Conservation (phyloP, 2,329 filamentous ascomycete species). For the Domatiomyces catenatus region DNA sequence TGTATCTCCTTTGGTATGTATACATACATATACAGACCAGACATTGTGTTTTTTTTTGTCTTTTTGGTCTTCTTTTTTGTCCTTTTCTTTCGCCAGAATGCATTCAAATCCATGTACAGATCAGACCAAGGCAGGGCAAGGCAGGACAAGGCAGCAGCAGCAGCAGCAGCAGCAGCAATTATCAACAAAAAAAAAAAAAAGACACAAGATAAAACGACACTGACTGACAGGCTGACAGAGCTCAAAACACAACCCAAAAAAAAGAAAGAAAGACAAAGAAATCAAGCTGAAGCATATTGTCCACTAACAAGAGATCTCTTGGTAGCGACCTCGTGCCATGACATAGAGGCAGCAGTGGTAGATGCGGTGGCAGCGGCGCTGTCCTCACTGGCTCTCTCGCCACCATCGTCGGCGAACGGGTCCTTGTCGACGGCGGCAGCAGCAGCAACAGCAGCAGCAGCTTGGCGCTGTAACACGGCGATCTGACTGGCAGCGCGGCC, state of each 20-base stretch:
- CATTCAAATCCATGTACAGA: background rate
- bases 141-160: background rate
- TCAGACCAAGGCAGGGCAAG: background rate
- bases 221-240: background rate
- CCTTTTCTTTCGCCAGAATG: background rate
- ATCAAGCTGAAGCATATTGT: constrained; percentile 49
- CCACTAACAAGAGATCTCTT: constrained; percentile 56
- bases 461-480: constrained; percentile 36
- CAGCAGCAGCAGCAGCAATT: no score
- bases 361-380: constrained; percentile 13
- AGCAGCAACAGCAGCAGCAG: constrained; percentile 15
- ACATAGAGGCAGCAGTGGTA: constrained; percentile 20
- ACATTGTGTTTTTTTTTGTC: background rate
- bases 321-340: constrained; percentile 53
- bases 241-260: background rate
- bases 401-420: constrained; percentile 34
- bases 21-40: no score
- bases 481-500: constrained; percentile 48
- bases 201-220: no score
- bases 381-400: constrained; percentile 4
- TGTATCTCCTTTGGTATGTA: no score
- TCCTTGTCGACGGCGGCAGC: constrained; percentile 23
- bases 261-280: background rate
- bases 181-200: no score
- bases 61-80: background rate